Base-by-base conservation (phyloP, 2,329 filamentous ascomycete genomes). In the Aureobasidium melanogenum region DNA sequence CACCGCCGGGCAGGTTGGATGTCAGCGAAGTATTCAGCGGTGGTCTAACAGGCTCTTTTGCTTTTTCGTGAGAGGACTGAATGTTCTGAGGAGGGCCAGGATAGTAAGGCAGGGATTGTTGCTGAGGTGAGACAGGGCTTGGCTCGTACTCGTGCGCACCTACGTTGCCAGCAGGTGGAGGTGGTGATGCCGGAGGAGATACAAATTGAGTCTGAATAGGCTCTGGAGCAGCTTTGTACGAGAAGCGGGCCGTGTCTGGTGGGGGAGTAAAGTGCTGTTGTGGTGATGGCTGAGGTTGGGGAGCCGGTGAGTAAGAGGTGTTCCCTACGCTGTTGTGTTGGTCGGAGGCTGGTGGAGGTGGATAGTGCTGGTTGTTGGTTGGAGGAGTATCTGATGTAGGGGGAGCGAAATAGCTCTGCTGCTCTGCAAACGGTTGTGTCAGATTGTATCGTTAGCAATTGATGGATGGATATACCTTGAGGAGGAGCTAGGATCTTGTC, bases 1-100 rank as follows among this genome's bases (percentile, higher is more conserved):
- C 74, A n/a, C 74, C 73, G 64, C 71, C 64, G 7, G 71, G 69
- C 66, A 73, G 70, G 47, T 63, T 66, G 12, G 65, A 67, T 30
- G 66, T 64, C 17, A 65, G 56, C 63, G 64, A 72, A 58, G 66
- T 71, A 66, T 71, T 69, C 63, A 70, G 66, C 0, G 69, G 64
- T 64, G 65, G 66, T 50, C 44, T 48, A 5, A 12, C 43, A n/a
- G 34, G 22, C 44, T 59, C 44, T n/a, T 48, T 59, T 22, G 32
- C 43, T 63, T 69, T 68, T 46, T 73, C 72, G 51, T 68, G 65
- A 38, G 67, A 66, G n/a, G 69, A 71, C 61, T 69, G 65, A 32
- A 62, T 62, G 62, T 57, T 64, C 56, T 26, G 68, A 15, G 74
- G 75, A 51, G 75, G 74, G 63, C 69, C 64, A 63, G 74, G 61